A percentile compares a stretch with the other conserved stretches of the same genome.
Evolutionary conservation across 2,329 filamentous ascomycete genomes (phyloP).

Genomic region (Paecilomyces sp.): DNA sequence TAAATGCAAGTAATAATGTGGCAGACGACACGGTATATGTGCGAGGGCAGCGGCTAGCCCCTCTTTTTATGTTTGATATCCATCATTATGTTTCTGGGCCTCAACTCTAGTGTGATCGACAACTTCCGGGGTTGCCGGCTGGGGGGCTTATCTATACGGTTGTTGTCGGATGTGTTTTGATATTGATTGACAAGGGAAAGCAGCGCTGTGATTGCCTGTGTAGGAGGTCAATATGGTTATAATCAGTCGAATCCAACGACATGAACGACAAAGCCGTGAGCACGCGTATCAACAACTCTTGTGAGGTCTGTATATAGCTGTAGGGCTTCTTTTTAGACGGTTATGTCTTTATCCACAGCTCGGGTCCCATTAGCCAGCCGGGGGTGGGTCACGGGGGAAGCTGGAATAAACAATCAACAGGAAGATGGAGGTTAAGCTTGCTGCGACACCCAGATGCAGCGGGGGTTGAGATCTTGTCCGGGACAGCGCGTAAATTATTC

Average conservation of each 20-base stretch:
- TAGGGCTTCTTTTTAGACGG: not conserved
- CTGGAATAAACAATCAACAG: not conserved
- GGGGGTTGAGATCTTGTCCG: not conserved
- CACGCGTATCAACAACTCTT: not conserved
- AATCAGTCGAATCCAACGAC: not conserved
- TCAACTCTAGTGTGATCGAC: not conserved
- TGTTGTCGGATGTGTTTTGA: not conserved
- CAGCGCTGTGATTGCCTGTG: not conserved
- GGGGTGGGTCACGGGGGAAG: not conserved
- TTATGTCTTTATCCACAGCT: conserved; percentile 1
- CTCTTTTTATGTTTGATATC: not conserved
- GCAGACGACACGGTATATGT: not conserved
- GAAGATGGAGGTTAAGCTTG: not conserved
- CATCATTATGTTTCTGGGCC: not conserved
- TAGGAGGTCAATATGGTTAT: not conserved
- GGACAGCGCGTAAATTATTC: not conserved
- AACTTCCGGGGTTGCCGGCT: not conserved
- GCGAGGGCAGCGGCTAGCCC: not conserved
- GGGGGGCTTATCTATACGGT: not conserved
- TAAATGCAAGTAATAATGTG: not conserved
- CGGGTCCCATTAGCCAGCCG: not conserved
- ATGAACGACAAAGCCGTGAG: not conserved
- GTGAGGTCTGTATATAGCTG: not conserved
- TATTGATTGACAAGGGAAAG: not conserved
- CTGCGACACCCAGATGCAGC: not conserved